Percentiles rank a stretch among this genome's conserved stretches.
phyloP scores from a whole-genome alignment of 208 protist species.

The Leishmania martiniquensis region DNA sequence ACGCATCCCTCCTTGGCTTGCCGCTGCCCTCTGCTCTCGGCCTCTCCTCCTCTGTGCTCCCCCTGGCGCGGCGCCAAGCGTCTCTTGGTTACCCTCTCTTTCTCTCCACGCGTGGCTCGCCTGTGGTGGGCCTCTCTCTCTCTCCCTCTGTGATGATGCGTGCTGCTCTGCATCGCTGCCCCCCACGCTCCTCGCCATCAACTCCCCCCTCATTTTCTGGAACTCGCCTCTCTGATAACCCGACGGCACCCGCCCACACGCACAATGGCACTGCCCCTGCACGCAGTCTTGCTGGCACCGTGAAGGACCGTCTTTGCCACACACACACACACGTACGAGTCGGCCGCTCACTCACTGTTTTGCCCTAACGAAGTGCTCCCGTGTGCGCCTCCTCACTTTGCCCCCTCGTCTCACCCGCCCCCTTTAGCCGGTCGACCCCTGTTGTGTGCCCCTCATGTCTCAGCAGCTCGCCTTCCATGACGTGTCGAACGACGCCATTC shows the following conservation, averaged over 20 bases:
- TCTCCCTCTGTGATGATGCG: not conserved
- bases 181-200: not conserved
- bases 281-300: not conserved
- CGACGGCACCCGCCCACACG: not conserved
- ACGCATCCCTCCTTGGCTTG: not conserved
- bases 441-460: conserved; percentile 41
- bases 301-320: not conserved
- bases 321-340: not conserved
- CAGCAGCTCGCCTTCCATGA: conserved; percentile 75
- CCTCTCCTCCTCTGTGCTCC: not conserved
- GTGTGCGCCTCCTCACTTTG: not conserved
- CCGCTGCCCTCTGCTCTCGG: not conserved
- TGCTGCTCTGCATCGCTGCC: not conserved
- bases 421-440: too few species aligned
- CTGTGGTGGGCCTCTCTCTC: not conserved
- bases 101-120: not conserved
- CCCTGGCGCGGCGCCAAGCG: not conserved
- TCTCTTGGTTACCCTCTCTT: not conserved
- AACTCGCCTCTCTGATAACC: not conserved
- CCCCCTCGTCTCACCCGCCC: not conserved
- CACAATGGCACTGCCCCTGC: not conserved
- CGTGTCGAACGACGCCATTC: conserved; percentile 78
- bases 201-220: not conserved
- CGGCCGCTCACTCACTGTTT: not conserved
- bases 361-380: not conserved